Evolutionary conservation across 768 basidiomycete genomes (phyloP), one percentile per base, ranked within the genome.

Genomic region (Vararia minispora): DNA sequence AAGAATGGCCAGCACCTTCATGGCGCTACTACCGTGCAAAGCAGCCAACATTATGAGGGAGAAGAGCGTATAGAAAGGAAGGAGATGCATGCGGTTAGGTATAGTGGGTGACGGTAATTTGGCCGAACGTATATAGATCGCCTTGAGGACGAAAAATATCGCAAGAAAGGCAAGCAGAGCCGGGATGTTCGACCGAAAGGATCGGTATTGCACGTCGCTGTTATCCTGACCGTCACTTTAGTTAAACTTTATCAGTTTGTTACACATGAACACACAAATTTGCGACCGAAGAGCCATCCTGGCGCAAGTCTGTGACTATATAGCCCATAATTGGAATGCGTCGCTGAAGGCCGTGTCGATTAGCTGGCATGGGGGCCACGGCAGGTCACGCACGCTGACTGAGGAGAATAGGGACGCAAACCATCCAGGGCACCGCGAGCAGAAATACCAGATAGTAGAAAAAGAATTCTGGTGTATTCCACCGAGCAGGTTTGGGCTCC

Each of bases 121-220:
- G 22, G 38, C 27, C 16, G 39, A 12, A 31, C 55, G 61, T 42
- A 57, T 62, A 45, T 73, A 75, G n/a, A 73, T 21, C 18, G 56
- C 62, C 51, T 81, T 80, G 35, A 73, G 46, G 17, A 58, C 44
- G 14, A 90, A 60, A 54, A 81, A 83, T n/a, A 67, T 49, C 20
- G 60, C 41, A 12, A 64, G 60, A 21, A 85, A 63, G 28, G 55
- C 28, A 26, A 66, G 51, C 4, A 98, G 69, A 5, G 77, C 57
- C 5, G 79, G 73, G 32, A 97, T 54, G 54, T 90, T 87, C 49
- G 71, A 66, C 27, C 95, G 74, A 58, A 99, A 95, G 3, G 77
- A 71, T 18, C 82, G 81, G 55, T 91, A 97, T 63, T 98, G 95
- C 0, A 69, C 63, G 52, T 98, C 95, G 45, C 86, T 89, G 52